Base-by-base conservation (phyloP, 1,139 yeast genomes). In the Saccharomycopsis hybrid region DNA sequence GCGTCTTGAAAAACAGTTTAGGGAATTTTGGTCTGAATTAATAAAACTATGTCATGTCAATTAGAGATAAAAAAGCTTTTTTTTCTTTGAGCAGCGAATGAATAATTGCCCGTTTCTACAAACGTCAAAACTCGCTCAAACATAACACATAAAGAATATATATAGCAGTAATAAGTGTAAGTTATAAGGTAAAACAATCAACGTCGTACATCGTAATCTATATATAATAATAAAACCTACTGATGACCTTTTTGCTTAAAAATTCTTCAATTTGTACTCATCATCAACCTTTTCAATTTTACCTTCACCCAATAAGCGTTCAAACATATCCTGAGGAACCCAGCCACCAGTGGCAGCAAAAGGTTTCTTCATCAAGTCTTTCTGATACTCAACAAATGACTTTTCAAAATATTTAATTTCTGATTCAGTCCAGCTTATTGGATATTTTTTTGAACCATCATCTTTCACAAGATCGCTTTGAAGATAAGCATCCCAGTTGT, bases 251-350 rank as follows among this genome's bases (percentile, higher is more conserved):
- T n/a, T n/a, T n/a, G n/a, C n/a, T n/a, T n/a, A 25, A 13, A 46
- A 39, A 8, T 58, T 57, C 41, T 61, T 58, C 41, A 69, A 57
- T 52, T 66, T 66, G 58, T 72, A 76, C 57, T 74, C 69, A 44
- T 69, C 71, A 27, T 68, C 63, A 55, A 9, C 60, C 41, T 62
- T 56, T 8, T 60, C 62, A 49, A 90, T 70, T 52, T 84, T 71
- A 1, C 92, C 94, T 56, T 81, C 82, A 25, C 78, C 78, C 44
- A 78, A 67, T 58, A 88, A 73, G 51, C 77, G 77, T 43, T 78
- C 83, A 62, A 90, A 89, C 84, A 88, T 78, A 62, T 88, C 96
- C 63, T 87, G 95, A 29, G 97, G 96, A 53, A 92, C 77, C 96
- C 97, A 90, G 4, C 96, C 96, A 53, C 87, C 85, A 38, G 97